Base-by-base conservation (phyloP, 2,329 filamentous ascomycete species). In the Salinomyces thailandicus region DNA sequence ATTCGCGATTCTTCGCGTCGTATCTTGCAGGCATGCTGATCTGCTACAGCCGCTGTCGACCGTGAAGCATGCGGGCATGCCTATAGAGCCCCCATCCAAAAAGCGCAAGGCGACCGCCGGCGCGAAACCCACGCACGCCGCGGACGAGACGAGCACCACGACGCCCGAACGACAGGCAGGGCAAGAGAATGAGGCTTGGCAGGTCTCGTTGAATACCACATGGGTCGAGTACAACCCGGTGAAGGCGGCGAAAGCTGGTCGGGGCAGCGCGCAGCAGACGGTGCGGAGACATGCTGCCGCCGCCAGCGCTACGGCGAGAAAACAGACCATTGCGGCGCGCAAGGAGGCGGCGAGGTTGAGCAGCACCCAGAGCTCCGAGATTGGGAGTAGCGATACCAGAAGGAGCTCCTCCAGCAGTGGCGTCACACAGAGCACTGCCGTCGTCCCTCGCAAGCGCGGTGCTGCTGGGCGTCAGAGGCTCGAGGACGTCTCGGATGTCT, bases 251-350 rank as follows among this genome's bases (percentile, higher is more conserved):
- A 16, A 15, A 16, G 11, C 27, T 15, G 11, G 8, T n/a, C 11
- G 15, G 14, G 27, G 27, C 11, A 15, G 27, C 27, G 27, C 14
- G 8, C 22, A 26, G 22, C 9, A 26, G 22, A 30, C 11, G 11
- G 35, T 36, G 17, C 14, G 35, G 14, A 36, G 26, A 16, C 43
- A 45, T 30, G 43, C 43, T n/a, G 43, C 43, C 6, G 30, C 33
- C 16, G 40, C 33, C 13, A 49, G 41, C 20, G 48, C 42, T 5
- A 44, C 38, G 8, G 29, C 35, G 5, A 35, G 46, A 11, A 47
- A 49, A 33, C 44, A 44, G 1, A 49, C 46, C 3, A 49, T 49
- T 27, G 27, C 22, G 22, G 46, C 46, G 3, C 36, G 35, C 11
- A 49, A 46, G 8, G 28, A 44, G 15, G 33, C 27, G 9, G 24